Base-by-base conservation (phyloP, 306 rosid species). In the Malus orientalis region DNA sequence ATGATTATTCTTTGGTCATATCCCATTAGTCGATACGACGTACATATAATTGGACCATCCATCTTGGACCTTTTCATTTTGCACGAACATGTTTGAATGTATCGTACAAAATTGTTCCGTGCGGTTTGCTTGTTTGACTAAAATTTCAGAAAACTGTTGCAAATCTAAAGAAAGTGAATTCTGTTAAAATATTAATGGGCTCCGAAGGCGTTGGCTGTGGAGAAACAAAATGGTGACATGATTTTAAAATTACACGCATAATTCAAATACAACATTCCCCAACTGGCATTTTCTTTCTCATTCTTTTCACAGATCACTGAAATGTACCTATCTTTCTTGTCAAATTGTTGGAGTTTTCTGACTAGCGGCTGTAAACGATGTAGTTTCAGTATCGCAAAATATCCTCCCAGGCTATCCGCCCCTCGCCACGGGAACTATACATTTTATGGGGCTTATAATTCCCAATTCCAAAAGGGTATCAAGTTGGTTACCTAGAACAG, bases 401-500 rank as follows among this genome's bases (percentile, higher is more conserved):
- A 57, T 74, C 49, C 70, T 76, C 59, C 82, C 29, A 38, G 67
- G 76, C 72, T 69, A 74, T 69, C 80, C 70, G 78, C 79, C 45
- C 53, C 47, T 69, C 44, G 70, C 82, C 77, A 27, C 45, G 45
- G 70, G 83, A 82, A 77, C 91, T 90, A 80, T 90, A 90, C 89
- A 87, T 79, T 74, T 70, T 76, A 33, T 55, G 67, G 77, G 73
- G 73, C 75, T 68, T 49, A 42, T 32, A 44, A 70, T 74, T 73
- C 79, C 67, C 84, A 76, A 60, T 66, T 74, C 79, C 82, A 80
- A 3, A 72, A 59, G 62, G 75, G 58, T 45, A 55, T 4, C 27
- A 57, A 69, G 25, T 66, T 73, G 51, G 58, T 61, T 59, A 69
- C 78, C 67, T 19, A 29, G 1, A 61, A 66, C 53, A 78, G 79